Evolutionary conservation across 495 filamentous ascomycete genomes (phyloP), one percentile per base, ranked within the genome.

Genomic region (Penicillium desertorum): DNA sequence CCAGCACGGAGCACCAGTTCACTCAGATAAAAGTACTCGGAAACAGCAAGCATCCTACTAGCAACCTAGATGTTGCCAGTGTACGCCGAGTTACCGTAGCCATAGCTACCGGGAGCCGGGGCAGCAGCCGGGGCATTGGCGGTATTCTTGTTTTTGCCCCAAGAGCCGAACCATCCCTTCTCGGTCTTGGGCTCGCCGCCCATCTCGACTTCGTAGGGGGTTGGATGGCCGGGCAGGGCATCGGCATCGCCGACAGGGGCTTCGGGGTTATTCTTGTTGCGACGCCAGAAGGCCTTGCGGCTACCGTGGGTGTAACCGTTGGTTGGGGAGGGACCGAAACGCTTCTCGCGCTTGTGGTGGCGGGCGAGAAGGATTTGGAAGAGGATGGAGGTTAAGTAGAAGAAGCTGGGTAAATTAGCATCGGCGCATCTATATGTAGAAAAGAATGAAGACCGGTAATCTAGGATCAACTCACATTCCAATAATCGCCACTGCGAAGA

Each of bases 271-370:
- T 74, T 70, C 70, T 76, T 76, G 62, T 73, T 79, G 59, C 71
- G 73, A 54, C 71, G 72, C 77, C 80, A 86, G 72, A 61, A 67
- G 36, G 74, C 68, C 27, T 73, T 79, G 58, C 78, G 79, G 51
- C 74, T 83, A 51, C 89, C 90, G 27, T 81, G 84, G 19, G 88
- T 91, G 76, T 92, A 92, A 68, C 83, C 78, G 79, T 92, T 93
- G 50, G 81, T 78, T 8, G 90, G 89, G 58, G 83, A 81, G 23
- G 91, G 89, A 37, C 88, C 90, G 76, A 86, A 91, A 48, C 87
- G 84, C 72, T 87, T 87, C 76, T 94, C 88, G 65, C 86, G 86
- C 65, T 85, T 82, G 74, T 88, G 88, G 69, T 90, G 78, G 56
- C 86, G 86, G 62, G 81, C 80, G 16, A 90, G 79, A 19, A 79